Percentiles rank a stretch among this genome's conserved stretches.
Conservation (phyloP, 2,329 filamentous ascomycete genomes). For the Zymoseptoria passerinii region DNA sequence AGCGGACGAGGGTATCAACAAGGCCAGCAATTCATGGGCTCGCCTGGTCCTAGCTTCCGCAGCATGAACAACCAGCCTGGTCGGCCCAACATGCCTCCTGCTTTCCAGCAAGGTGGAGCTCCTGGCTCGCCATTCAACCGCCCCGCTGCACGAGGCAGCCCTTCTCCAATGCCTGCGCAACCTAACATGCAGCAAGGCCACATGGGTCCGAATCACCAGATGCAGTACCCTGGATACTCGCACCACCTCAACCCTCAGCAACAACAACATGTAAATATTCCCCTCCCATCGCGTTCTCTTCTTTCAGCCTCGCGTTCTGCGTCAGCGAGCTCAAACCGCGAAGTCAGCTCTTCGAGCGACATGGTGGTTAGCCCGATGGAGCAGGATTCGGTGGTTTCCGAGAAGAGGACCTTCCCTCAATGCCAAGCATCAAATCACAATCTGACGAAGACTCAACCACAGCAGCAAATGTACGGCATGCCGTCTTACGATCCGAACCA, state of each 20-base stretch:
- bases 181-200: slow-evolving; percentile 55
- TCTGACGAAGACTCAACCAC: slow-evolving; percentile 32
- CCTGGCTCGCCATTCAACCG: slow-evolving; percentile 34
- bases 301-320: slow-evolving; percentile 9
- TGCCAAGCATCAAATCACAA: slow-evolving; percentile 1
- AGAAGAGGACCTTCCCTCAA: background rate
- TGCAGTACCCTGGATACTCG: slow-evolving; percentile 53
- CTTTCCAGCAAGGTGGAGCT: slow-evolving; percentile 24
- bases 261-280: slow-evolving; percentile 56
- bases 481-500: slow-evolving; percentile 42
- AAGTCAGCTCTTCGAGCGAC: slow-evolving; percentile 12
- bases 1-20: slow-evolving; percentile 45
- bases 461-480: slow-evolving; percentile 55
- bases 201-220: slow-evolving; percentile 45
- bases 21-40: slow-evolving; percentile 42
- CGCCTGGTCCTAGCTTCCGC: slow-evolving; percentile 47
- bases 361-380: slow-evolving; percentile 10
- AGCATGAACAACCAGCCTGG: slow-evolving; percentile 44
- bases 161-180: slow-evolving; percentile 52
- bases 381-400: slow-evolving; percentile 3
- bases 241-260: slow-evolving; percentile 49
- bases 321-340: slow-evolving; percentile 11
- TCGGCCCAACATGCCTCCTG: slow-evolving; percentile 44
- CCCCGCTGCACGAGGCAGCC: slow-evolving; percentile 46
- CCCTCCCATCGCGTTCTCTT: slow-evolving; percentile 27